phyloP scores from a whole-genome alignment of 108 stramenopile genomes.

The Conticribra guillardii region DNA sequence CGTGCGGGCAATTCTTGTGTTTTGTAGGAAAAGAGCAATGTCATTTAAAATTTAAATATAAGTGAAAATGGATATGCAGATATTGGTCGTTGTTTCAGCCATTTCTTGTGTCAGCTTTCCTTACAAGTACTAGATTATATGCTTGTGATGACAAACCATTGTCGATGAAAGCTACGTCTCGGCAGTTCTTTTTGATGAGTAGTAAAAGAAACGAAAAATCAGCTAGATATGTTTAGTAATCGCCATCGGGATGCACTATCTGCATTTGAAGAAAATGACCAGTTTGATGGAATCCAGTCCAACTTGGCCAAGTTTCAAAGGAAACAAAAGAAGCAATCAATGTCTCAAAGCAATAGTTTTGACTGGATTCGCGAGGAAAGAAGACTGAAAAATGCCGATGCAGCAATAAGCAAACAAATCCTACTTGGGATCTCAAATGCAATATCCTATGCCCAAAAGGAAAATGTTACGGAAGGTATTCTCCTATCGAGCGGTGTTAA shows the following conservation, averaged over 20 bases:
- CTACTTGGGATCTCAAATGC: background rate
- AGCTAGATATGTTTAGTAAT: too few relatives aligned
- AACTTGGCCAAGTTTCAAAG: background rate
- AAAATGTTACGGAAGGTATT: background rate
- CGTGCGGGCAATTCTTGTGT: too few relatives aligned
- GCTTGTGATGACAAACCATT: too few relatives aligned
- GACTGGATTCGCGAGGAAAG: conserved; percentile 22
- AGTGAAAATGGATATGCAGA: too few relatives aligned
- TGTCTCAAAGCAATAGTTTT: background rate
- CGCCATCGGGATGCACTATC: background rate
- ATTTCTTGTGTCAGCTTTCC: too few relatives aligned
- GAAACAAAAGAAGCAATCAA: conserved; percentile 9
- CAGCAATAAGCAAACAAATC: conserved; percentile 19
- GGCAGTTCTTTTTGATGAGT: too few relatives aligned
- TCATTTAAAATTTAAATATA: too few relatives aligned
- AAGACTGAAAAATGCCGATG: conserved; percentile 8
- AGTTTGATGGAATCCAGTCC: conserved; percentile 5
- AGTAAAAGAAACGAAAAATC: too few relatives aligned
- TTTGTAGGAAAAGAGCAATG: too few relatives aligned
- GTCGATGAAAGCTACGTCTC: too few relatives aligned
- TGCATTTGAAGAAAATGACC: background rate
- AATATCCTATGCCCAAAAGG: conserved; percentile 6
- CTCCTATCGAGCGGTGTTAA: background rate
- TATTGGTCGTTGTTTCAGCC: too few relatives aligned
- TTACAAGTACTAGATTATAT: too few relatives aligned